A percentile compares a stretch with the other conserved stretches of the same genome.
These are phyloP conservation scores for Dryas drummondii DNA, from an alignment of 306 rosid genomes.

Conservation along the genomic window DNA sequence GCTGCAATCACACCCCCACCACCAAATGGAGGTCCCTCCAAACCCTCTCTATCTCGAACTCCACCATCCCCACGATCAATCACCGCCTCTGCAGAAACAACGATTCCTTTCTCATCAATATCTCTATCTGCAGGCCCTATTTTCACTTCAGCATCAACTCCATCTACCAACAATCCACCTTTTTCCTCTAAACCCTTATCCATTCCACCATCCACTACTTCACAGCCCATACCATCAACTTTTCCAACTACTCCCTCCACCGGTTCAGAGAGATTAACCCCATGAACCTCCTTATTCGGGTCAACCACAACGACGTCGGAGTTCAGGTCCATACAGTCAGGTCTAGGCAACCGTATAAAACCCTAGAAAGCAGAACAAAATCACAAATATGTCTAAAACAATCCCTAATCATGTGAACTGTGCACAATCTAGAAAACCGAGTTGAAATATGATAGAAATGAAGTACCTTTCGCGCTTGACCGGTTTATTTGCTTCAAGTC, in stretches of 20 bases:
- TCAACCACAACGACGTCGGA: constrained; percentile 42
- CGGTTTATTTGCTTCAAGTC: neutral
- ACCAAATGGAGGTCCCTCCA: constrained; percentile 15
- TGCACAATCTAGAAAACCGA: neutral
- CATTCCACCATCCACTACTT: constrained; percentile 14
- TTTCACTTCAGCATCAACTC: constrained; percentile 23
- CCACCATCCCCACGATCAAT: constrained; percentile 19
- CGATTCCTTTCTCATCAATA: constrained; percentile 14
- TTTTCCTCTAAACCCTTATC: constrained; percentile 27
- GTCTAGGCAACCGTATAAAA: constrained; percentile 37
- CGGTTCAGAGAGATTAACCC: constrained; percentile 26
- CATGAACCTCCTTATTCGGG: constrained; percentile 30
- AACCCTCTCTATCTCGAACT: constrained; percentile 9
- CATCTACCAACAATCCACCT: constrained; percentile 18
- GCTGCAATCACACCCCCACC: constrained; percentile 11
- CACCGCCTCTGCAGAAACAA: constrained; percentile 12
- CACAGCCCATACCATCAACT: neutral
- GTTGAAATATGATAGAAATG: neutral
- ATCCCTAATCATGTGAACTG: constrained; percentile 25
- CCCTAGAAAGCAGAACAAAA: constrained; percentile 30
- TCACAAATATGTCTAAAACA: neutral
- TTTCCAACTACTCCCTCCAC: constrained; percentile 1
- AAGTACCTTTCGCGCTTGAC: constrained; percentile 23
- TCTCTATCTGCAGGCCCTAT: constrained; percentile 27
- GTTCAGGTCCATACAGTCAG: constrained; percentile 44